These are phyloP conservation scores for Jasminum sambac DNA, from an alignment of 257 asterid genomes.

Conservation along the genomic window DNA sequence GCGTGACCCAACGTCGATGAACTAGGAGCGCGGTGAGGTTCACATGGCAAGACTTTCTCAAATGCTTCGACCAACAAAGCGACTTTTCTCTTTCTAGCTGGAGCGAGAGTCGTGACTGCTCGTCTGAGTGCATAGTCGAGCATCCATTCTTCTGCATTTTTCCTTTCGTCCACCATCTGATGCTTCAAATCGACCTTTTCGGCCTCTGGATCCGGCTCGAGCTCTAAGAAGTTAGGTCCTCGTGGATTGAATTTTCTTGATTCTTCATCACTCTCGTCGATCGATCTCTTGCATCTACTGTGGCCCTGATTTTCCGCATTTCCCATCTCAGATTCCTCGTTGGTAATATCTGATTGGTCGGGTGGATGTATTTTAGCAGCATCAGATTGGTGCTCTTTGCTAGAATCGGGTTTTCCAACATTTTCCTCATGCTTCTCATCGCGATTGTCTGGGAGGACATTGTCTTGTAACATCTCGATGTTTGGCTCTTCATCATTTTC, in stretches of 20 bases:
- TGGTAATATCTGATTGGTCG: neutral
- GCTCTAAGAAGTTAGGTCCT: conserved; percentile 65
- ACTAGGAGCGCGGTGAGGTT: conserved; percentile 34
- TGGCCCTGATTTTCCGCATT: too few relatives aligned
- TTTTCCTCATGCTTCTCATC: neutral
- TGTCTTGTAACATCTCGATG: neutral
- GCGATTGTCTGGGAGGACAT: neutral
- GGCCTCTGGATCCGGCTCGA: conserved; percentile 59
- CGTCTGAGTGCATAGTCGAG: conserved; percentile 78
- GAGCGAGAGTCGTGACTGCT: conserved; percentile 66
- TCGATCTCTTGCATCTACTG: conserved; percentile 34
- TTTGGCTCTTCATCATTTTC: conserved; percentile 9
- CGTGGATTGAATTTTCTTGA: conserved; percentile 60
- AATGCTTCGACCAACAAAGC: conserved; percentile 82
- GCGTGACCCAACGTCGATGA: conserved; percentile 35
- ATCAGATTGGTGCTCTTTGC: neutral
- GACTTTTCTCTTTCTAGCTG: conserved; percentile 80
- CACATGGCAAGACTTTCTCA: conserved; percentile 68
- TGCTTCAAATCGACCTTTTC: conserved; percentile 84
- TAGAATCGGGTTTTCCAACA: neutral
- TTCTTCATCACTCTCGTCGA: conserved; percentile 44
- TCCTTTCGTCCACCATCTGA: conserved; percentile 68
- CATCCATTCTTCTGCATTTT: conserved; percentile 87
- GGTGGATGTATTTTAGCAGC: neutral
- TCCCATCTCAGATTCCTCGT: conserved; percentile 3